Evolutionary conservation across 2,329 filamentous ascomycete species (phyloP).

Genomic region (Diaporthe sp.): DNA sequence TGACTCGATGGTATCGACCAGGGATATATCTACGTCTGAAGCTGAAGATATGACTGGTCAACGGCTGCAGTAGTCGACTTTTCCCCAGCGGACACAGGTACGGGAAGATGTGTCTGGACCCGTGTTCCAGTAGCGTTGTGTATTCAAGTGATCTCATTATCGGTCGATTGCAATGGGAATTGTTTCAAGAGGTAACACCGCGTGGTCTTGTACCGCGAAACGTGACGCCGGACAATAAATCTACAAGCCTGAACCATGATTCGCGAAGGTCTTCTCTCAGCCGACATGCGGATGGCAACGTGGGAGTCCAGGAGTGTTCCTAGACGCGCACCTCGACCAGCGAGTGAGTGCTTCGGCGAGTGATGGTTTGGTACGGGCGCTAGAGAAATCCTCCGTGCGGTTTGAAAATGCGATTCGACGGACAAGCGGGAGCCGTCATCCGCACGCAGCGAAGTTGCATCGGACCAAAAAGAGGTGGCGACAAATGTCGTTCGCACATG

Average conservation of each 20-base stretch:
- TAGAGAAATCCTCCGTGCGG: constrained; percentile 11
- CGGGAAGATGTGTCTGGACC: not conserved
- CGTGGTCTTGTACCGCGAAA: constrained; percentile 4
- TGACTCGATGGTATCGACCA: not conserved
- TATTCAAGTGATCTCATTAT: constrained; percentile 15
- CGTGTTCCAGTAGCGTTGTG: constrained; percentile 4
- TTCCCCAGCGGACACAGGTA: not conserved
- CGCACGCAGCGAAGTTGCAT: constrained; percentile 26
- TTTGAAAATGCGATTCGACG: constrained; percentile 22
- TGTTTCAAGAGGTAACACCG: constrained; percentile 31
- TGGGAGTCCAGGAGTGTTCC: not conserved
- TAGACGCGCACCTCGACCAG: not conserved
- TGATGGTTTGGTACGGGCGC: constrained; percentile 22
- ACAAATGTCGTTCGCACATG: constrained; percentile 25
- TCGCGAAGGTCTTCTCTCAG: not conserved
- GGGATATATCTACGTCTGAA: not conserved
- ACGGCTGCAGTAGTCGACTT: not conserved
- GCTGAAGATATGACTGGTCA: constrained; percentile 17
- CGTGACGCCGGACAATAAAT: not conserved
- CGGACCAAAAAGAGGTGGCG: constrained; percentile 11
- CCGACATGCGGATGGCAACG: not conserved
- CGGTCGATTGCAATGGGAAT: constrained; percentile 8
- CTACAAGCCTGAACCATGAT: constrained; percentile 2
- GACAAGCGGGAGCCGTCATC: constrained; percentile 28
- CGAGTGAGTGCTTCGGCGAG: not conserved